phyloP scores from a whole-genome alignment of 768 basidiomycete genomes.

The Xanthoconium stramineum region DNA sequence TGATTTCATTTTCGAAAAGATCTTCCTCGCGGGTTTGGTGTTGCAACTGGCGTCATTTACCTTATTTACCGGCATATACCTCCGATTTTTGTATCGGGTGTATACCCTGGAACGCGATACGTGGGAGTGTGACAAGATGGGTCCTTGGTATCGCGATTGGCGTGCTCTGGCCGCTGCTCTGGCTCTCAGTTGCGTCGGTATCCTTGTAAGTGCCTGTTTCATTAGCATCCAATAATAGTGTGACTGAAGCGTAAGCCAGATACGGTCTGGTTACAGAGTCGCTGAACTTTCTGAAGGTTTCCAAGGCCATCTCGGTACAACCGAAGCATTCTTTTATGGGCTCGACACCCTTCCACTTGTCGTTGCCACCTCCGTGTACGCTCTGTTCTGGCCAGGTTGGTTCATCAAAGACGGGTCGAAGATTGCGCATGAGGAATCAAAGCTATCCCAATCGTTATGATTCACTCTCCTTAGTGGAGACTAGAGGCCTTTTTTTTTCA shows the following conservation, averaged over 20 bases:
- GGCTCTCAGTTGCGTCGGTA: conserved; percentile 55
- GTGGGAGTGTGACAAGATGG: conserved; percentile 38
- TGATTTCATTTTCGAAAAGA: conserved; percentile 44
- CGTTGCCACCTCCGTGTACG: conserved; percentile 54
- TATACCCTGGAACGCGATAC: conserved; percentile 29
- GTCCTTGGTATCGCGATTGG: conserved; percentile 57
- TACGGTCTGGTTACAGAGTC: conserved; percentile 62
- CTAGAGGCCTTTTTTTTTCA: not conserved
- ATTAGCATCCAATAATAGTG: not conserved
- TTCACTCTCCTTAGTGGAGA: too few species aligned
- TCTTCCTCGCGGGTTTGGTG: conserved; percentile 56
- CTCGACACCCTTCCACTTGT: conserved; percentile 67
- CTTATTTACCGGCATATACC: conserved; percentile 45
- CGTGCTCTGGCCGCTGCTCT: conserved; percentile 50
- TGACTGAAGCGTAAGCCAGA: conserved; percentile 31
- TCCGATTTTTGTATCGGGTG: conserved; percentile 49
- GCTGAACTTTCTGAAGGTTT: conserved; percentile 66
- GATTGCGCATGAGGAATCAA: not conserved
- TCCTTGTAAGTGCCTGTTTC: conserved; percentile 45
- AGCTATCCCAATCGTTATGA: conserved; percentile 27
- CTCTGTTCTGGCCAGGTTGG: conserved; percentile 63
- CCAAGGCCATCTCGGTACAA: conserved; percentile 50
- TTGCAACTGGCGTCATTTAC: conserved; percentile 54
- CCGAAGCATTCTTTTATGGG: conserved; percentile 62
- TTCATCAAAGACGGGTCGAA: conserved; percentile 34